Evolutionary conservation across 208 protist species (phyloP).

Genomic region (Acanthamoeba lenticulata): DNA sequence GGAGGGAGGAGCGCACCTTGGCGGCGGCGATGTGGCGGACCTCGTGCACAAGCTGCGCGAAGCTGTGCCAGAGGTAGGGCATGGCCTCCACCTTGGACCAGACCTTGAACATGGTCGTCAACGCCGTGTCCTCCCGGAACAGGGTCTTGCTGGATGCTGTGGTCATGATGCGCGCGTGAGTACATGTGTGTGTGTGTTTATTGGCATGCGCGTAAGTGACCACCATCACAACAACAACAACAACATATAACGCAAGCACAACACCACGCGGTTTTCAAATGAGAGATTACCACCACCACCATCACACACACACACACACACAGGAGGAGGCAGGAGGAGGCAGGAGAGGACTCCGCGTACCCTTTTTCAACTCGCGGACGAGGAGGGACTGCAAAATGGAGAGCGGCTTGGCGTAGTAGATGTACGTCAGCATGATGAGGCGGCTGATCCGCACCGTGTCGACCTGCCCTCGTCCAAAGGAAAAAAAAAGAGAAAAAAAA

Average conservation of each 20-base stretch:
- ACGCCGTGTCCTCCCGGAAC: slow-evolving; percentile 55
- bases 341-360: not conserved
- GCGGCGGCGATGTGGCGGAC: not conserved
- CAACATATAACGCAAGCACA: no score
- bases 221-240: no score
- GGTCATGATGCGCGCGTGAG: not conserved
- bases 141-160: slow-evolving; percentile 55
- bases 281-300: no score
- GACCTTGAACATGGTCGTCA: slow-evolving; percentile 61
- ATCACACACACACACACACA: not conserved
- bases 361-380: not conserved
- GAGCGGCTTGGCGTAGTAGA: slow-evolving; percentile 19
- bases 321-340: not conserved
- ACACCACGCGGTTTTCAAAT: no score
- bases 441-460: slow-evolving; percentile 21
- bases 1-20: not conserved
- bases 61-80: slow-evolving; percentile 53
- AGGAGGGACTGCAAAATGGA: not conserved
- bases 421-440: slow-evolving; percentile 36
- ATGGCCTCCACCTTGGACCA: slow-evolving; percentile 54
- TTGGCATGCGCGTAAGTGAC: no score
- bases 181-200: not conserved
- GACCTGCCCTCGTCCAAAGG: no score
- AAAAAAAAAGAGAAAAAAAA: not conserved
- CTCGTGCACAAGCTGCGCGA: slow-evolving; percentile 19